Conservation (phyloP, 139 green algal genomes). For the Diplosphaera chodatii region DNA sequence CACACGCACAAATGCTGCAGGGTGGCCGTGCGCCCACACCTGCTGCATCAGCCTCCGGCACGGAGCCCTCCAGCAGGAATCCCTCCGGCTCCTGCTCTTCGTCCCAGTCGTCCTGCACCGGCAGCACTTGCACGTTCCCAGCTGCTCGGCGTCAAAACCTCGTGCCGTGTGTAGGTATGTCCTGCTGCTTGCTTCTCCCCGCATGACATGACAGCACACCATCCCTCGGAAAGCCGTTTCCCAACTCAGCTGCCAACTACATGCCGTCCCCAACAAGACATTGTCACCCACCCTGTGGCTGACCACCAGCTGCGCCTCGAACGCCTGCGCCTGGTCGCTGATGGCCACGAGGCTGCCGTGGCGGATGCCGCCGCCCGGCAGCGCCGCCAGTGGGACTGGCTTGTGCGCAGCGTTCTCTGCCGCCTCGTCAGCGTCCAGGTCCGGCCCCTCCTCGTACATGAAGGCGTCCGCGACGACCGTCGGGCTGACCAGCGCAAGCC, state of each 20-base stretch:
- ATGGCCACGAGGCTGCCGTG: slow-evolving; percentile 57
- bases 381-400: slow-evolving; percentile 28
- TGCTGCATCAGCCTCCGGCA: slow-evolving; percentile 4
- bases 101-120: slow-evolving; percentile 41
- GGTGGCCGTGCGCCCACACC: too few relatives aligned
- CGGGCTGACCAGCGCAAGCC: slow-evolving; percentile 54
- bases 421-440: slow-evolving; percentile 79
- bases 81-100: slow-evolving; percentile 51
- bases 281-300: slow-evolving; percentile 36
- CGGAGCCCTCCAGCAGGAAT: slow-evolving; percentile 44
- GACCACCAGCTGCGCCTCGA: slow-evolving; percentile 61
- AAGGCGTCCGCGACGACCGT: slow-evolving; percentile 36
- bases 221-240: too few relatives aligned
- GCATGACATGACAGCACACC: too few relatives aligned
- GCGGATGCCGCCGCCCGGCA: slow-evolving; percentile 66
- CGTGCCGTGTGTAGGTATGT: not conserved
- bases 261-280: slow-evolving; percentile 8
- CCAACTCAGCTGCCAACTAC: not conserved
- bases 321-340: slow-evolving; percentile 66
- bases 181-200: too few relatives aligned
- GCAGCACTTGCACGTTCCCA: not conserved
- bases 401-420: slow-evolving; percentile 31
- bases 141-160: not conserved
- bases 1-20: not conserved
- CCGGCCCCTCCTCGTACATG: slow-evolving; percentile 81